A percentile compares a stretch with the other conserved stretches of the same genome.
These are phyloP conservation scores for Nakataea oryzae DNA, from an alignment of 2,329 filamentous ascomycete genomes.

Conservation along the genomic window DNA sequence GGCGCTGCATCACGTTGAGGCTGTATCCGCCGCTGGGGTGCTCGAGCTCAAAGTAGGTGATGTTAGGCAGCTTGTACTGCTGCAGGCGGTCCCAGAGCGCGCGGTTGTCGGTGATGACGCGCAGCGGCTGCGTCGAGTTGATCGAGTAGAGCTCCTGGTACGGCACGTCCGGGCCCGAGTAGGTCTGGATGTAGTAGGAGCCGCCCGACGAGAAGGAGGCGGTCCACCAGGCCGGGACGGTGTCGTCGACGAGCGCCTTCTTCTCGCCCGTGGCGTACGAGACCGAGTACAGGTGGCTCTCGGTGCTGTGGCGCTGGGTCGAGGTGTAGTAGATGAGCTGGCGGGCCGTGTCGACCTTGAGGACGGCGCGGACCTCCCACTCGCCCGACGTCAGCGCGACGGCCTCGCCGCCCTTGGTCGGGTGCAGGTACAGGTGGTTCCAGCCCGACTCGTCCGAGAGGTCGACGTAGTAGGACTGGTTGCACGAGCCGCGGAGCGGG, in stretches of 20 bases:
- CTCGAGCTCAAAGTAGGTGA: constrained; percentile 67
- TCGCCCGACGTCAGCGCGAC: constrained; percentile 75
- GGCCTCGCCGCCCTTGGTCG: constrained; percentile 71
- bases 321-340: constrained; percentile 87
- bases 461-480: constrained; percentile 47
- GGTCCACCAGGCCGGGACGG: constrained; percentile 65
- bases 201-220: constrained; percentile 76
- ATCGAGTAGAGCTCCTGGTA: constrained; percentile 73
- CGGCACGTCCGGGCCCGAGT: constrained; percentile 75
- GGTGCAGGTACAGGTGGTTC: constrained; percentile 87
- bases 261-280: constrained; percentile 70
- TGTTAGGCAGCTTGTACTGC: constrained; percentile 74
- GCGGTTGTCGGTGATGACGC: constrained; percentile 66
- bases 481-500: constrained; percentile 42
- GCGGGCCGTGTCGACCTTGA: constrained; percentile 73
- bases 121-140: constrained; percentile 32
- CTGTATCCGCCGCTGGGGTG: constrained; percentile 63
- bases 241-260: constrained; percentile 62
- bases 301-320: constrained; percentile 77
- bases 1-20: constrained; percentile 69
- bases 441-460: constrained; percentile 60
- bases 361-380: constrained; percentile 86
- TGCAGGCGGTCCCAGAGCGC: constrained; percentile 57
- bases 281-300: constrained; percentile 87
- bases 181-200: constrained; percentile 72